Conservation (phyloP, 2,329 filamentous ascomycete genomes). For the Alternaria ventricosa region DNA sequence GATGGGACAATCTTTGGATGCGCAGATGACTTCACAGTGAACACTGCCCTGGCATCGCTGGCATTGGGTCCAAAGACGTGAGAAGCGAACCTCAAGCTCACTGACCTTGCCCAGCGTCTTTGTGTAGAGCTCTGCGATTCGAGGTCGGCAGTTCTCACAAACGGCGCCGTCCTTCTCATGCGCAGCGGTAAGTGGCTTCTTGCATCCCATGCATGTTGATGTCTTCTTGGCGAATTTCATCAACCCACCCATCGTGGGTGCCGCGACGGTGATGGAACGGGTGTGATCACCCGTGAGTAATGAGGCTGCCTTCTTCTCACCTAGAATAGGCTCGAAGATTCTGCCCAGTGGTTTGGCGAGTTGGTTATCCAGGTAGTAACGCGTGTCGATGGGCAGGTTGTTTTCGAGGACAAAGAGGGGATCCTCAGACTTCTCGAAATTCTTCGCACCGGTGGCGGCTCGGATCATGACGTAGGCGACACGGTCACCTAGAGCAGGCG, state of each 20-base stretch:
- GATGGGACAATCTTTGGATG: conserved; percentile 94
- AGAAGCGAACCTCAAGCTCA: conserved; percentile 91
- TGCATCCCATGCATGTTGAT: conserved; percentile 98
- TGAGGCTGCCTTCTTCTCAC: conserved; percentile 86
- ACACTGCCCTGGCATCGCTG: conserved; percentile 97
- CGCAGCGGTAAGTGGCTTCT: conserved; percentile 85
- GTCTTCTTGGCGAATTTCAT: conserved; percentile 99
- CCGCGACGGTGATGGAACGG: conserved; percentile 89
- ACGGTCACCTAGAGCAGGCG: conserved; percentile 89
- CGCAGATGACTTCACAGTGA: conserved; percentile 98
- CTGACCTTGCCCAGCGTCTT: conserved; percentile 87
- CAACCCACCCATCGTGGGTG: conserved; percentile 86
- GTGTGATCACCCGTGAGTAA: conserved; percentile 93
- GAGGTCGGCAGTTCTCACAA: conserved; percentile 81
- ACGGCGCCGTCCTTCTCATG: conserved; percentile 85
- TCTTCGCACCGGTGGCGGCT: conserved; percentile 85
- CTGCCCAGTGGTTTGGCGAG: conserved; percentile 90
- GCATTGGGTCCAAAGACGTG: conserved; percentile 95
- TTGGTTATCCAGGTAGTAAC: conserved; percentile 98
- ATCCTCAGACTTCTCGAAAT: conserved; percentile 97
- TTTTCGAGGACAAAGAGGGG: conserved; percentile 97
- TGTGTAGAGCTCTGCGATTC: conserved; percentile 91
- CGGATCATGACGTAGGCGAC: conserved; percentile 99
- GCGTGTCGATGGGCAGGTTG: conserved; percentile 97
- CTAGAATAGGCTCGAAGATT: conserved; percentile 97